phyloP scores from a whole-genome alignment of 78 protist genomes.

The Dictyostelium citrinum region DNA sequence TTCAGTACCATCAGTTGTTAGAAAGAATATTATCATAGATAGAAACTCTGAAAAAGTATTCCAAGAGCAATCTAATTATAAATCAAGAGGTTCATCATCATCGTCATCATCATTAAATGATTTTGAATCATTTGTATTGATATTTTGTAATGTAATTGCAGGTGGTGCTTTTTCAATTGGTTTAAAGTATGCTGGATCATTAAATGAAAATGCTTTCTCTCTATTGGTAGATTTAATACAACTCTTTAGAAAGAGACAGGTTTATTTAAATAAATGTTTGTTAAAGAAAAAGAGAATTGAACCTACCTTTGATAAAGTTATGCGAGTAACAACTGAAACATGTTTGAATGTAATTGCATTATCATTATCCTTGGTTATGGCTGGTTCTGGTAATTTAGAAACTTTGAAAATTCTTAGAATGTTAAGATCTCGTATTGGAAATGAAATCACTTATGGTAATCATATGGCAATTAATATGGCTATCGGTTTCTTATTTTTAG shows the following conservation, averaged over 20 bases:
- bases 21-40: neutral
- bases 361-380: slow-evolving; percentile 81
- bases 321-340: slow-evolving; percentile 43
- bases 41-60: neutral
- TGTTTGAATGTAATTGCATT: slow-evolving; percentile 15
- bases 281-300: neutral
- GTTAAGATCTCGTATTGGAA: slow-evolving; percentile 6
- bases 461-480: slow-evolving; percentile 91
- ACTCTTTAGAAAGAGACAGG: slow-evolving; percentile 31
- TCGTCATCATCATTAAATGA: neutral
- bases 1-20: slow-evolving; percentile 29
- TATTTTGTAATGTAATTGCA: slow-evolving; percentile 76
- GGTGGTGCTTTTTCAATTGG: slow-evolving; percentile 88
- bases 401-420: slow-evolving; percentile 61
- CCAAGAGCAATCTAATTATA: neutral
- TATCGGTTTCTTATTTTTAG: slow-evolving; percentile 89
- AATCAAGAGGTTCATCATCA: neutral
- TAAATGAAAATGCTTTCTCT: neutral
- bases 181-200: slow-evolving; percentile 57
- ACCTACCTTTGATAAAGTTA: neutral
- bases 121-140: slow-evolving; percentile 22
- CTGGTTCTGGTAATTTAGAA: slow-evolving; percentile 86
- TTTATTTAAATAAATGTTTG: neutral
- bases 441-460: slow-evolving; percentile 73
- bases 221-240: neutral